Evolutionary conservation across 768 basidiomycete genomes (phyloP).

Genomic region (Leucocoprinus birnbaumii): DNA sequence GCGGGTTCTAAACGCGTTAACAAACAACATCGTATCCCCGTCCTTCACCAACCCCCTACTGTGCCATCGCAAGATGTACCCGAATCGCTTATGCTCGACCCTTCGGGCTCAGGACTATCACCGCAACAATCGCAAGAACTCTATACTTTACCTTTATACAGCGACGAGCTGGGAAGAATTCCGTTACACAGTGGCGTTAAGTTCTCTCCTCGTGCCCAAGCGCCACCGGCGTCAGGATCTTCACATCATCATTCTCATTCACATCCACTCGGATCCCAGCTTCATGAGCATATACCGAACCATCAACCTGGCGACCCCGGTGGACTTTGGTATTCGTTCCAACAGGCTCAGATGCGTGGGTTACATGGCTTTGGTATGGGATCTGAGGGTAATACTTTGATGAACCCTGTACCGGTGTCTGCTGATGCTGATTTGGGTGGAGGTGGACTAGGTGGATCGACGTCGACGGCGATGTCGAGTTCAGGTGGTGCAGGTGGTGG

Average conservation of each 20-base stretch:
- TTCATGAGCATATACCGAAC: neutral
- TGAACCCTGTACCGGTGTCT: neutral
- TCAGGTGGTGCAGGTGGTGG: neutral
- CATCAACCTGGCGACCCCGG: conserved; percentile 2
- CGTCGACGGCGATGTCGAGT: neutral
- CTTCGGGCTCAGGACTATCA: too few species aligned
- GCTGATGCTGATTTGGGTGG: neutral
- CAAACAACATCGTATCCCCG: conserved; percentile 6
- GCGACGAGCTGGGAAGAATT: conserved; percentile 53
- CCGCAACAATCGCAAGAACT: conserved; percentile 15
- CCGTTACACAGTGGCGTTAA: conserved; percentile 37
- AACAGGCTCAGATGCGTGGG: neutral
- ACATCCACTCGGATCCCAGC: neutral
- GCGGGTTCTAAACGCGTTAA: conserved; percentile 34
- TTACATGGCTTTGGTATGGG: neutral
- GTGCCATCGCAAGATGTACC: neutral
- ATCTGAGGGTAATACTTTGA: neutral
- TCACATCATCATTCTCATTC: neutral
- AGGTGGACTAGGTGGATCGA: too few species aligned
- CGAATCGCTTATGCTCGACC: neutral
- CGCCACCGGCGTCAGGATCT: conserved; percentile 1
- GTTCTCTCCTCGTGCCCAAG: conserved; percentile 15
- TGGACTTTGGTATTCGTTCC: conserved; percentile 7
- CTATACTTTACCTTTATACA: conserved; percentile 52
- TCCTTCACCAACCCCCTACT: conserved; percentile 8